These are phyloP conservation scores for Fusarium zealandicum DNA, from an alignment of 2,329 filamentous ascomycete species.

Conservation along the genomic window DNA sequence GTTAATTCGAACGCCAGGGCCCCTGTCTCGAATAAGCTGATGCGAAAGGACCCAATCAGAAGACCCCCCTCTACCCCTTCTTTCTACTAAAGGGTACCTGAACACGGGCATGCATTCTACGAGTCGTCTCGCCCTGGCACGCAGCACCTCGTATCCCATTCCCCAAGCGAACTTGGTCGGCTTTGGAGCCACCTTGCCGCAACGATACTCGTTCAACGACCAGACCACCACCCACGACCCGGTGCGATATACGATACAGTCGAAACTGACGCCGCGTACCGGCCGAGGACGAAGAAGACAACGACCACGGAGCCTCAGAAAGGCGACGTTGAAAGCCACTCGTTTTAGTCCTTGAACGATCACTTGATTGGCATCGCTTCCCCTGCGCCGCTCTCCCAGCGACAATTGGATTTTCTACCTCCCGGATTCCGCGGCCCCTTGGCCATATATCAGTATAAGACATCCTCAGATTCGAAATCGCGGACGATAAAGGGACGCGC, in stretches of 20 bases:
- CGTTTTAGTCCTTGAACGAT: not conserved
- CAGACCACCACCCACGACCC: constrained; percentile 11
- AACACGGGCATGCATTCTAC: constrained; percentile 34
- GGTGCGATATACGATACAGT: constrained; percentile 9
- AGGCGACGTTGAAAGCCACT: constrained; percentile 8
- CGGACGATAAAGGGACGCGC: constrained; percentile 21
- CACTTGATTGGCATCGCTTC: constrained; percentile 11
- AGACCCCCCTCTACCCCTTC: constrained; percentile 22
- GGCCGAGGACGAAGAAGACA: not conserved
- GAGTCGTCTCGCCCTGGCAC: constrained; percentile 31
- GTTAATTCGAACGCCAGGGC: not conserved
- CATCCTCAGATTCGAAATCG: not conserved
- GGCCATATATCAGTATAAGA: not conserved
- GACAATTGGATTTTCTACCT: constrained; percentile 1
- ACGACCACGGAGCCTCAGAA: not conserved
- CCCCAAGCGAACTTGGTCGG: constrained; percentile 27
- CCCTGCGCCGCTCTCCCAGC: constrained; percentile 17
- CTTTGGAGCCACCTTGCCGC: constrained; percentile 34
- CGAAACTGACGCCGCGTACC: not conserved
- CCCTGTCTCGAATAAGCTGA: constrained; percentile 13
- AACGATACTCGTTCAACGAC: constrained; percentile 9
- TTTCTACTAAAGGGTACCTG: constrained; percentile 19
- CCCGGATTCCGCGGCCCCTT: not conserved
- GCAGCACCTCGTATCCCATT: constrained; percentile 32
- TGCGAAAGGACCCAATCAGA: constrained; percentile 32